Conservation (phyloP, 1,284 basidiomycete species). For the Farysia itapuensis region DNA sequence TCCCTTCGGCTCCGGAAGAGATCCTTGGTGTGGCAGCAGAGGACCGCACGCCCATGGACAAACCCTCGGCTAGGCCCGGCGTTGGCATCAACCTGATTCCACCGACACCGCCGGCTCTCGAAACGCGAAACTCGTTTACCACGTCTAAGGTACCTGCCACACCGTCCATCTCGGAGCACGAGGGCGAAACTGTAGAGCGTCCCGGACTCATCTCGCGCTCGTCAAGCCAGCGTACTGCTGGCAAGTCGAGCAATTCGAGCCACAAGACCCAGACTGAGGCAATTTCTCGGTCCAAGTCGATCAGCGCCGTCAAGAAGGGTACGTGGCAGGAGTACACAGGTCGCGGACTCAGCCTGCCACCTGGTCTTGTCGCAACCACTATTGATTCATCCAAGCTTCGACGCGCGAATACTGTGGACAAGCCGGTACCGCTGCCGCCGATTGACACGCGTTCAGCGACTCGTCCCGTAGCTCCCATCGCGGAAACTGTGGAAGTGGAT, state of each 20-base stretch:
- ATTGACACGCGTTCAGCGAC: neutral
- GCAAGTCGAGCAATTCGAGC: conserved; percentile 4
- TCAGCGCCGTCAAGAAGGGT: conserved; percentile 19
- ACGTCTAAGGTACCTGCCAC: conserved; percentile 23
- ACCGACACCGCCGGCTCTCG: conserved; percentile 49
- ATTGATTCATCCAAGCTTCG: conserved; percentile 36
- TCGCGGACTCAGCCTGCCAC: conserved; percentile 43
- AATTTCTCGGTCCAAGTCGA: conserved; percentile 24
- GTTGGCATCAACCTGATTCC: conserved; percentile 53
- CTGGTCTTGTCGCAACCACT: conserved; percentile 43
- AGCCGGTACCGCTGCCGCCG: conserved; percentile 7
- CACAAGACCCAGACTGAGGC: conserved; percentile 1
- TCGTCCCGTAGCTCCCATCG: neutral
- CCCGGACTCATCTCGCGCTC: conserved; percentile 29
- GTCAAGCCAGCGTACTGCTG: conserved; percentile 31
- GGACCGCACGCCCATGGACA: conserved; percentile 34
- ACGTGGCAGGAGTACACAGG: conserved; percentile 41
- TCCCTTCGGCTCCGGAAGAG: conserved; percentile 23
- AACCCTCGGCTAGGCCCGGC: conserved; percentile 15
- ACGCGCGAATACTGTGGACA: conserved; percentile 11
- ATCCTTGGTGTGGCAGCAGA: conserved; percentile 14
- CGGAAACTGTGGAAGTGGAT: neutral
- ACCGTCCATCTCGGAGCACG: conserved; percentile 18
- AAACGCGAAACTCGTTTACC: conserved; percentile 25
- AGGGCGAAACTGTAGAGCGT: conserved; percentile 7